Evolutionary conservation across 2,329 filamentous ascomycete species (phyloP).

Genomic region (Trichophyton equinum): DNA sequence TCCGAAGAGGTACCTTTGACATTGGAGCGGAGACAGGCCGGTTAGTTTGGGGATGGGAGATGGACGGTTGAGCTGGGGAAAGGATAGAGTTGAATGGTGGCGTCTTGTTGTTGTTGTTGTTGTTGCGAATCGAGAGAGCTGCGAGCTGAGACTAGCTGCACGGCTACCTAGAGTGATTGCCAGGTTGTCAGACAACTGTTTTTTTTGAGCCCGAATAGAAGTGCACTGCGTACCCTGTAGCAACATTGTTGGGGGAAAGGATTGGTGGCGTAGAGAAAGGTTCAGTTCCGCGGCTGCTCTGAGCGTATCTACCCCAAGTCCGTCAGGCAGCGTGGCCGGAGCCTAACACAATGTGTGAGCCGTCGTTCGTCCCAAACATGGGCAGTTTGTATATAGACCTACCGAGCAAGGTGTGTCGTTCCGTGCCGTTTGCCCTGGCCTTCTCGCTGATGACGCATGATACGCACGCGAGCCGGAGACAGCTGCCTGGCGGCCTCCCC

Average conservation of each 20-base stretch:
- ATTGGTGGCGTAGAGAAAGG: constrained; percentile 5
- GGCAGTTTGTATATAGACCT: background rate
- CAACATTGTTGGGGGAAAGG: background rate
- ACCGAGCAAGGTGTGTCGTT: background rate
- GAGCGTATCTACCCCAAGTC: constrained; percentile 5
- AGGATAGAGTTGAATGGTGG: constrained; percentile 24
- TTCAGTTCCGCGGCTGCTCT: constrained; percentile 9
- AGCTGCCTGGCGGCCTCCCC: constrained; percentile 18
- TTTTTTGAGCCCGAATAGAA: background rate
- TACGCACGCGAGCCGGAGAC: constrained; percentile 2
- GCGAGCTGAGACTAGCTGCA: constrained; percentile 17
- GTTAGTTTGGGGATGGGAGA: constrained; percentile 16
- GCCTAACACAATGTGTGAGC: background rate
- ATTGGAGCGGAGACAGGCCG: constrained; percentile 21
- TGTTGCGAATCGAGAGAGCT: background rate
- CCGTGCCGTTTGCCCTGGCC: background rate
- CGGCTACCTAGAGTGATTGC: constrained; percentile 7
- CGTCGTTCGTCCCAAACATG: background rate
- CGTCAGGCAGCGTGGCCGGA: constrained; percentile 1
- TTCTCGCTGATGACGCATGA: background rate
- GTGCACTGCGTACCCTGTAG: background rate
- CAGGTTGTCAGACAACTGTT: constrained; percentile 16
- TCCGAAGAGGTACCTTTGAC: constrained; percentile 30
- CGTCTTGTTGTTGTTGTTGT: constrained; percentile 17
- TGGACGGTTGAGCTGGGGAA: constrained; percentile 18